Evolutionary conservation across 352 stramenopile species (phyloP).

Genomic region (Pythium myriotylum): DNA sequence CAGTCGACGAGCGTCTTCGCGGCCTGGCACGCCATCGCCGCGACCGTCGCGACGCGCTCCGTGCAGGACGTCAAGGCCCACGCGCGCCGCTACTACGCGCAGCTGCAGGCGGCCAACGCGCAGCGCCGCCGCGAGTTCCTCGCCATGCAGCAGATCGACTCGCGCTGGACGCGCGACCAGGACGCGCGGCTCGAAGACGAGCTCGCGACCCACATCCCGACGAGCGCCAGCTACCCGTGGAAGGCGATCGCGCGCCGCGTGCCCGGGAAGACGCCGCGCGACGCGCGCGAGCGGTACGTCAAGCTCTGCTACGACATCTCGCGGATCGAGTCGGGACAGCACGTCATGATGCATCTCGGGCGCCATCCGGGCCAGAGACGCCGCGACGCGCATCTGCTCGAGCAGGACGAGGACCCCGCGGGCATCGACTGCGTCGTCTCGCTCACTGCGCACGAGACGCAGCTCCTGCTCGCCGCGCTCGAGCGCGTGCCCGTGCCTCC

Average conservation of each 20-base stretch:
- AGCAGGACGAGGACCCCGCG: slow-evolving; percentile 16
- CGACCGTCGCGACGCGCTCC: slow-evolving; percentile 53
- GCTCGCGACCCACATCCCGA: slow-evolving; percentile 44
- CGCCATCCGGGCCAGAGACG: slow-evolving; percentile 11
- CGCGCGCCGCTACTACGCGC: slow-evolving; percentile 38
- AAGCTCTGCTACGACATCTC: slow-evolving; percentile 80
- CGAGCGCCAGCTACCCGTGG: slow-evolving; percentile 50
- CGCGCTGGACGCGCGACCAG: slow-evolving; percentile 62
- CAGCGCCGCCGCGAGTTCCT: slow-evolving; percentile 50
- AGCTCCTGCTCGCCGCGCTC: slow-evolving; percentile 51
- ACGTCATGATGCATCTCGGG: slow-evolving; percentile 60
- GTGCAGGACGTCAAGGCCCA: slow-evolving; percentile 33
- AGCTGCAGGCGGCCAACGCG: slow-evolving; percentile 36
- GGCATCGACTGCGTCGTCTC: slow-evolving; percentile 55
- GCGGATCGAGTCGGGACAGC: slow-evolving; percentile 66
- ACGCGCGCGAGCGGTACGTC: slow-evolving; percentile 67
- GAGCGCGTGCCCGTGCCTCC: slow-evolving; percentile 54
- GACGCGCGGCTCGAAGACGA: slow-evolving; percentile 69
- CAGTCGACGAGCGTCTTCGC: slow-evolving; percentile 40
- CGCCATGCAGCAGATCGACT: slow-evolving; percentile 57
- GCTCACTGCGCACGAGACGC: slow-evolving; percentile 53
- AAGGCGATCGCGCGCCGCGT: slow-evolving; percentile 56
- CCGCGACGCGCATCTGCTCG: slow-evolving; percentile 18
- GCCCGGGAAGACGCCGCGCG: slow-evolving; percentile 48
- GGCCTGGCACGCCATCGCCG: slow-evolving; percentile 64